Conservation (phyloP, 1,284 basidiomycete species). For the Sanguinoderma infundibulare region DNA sequence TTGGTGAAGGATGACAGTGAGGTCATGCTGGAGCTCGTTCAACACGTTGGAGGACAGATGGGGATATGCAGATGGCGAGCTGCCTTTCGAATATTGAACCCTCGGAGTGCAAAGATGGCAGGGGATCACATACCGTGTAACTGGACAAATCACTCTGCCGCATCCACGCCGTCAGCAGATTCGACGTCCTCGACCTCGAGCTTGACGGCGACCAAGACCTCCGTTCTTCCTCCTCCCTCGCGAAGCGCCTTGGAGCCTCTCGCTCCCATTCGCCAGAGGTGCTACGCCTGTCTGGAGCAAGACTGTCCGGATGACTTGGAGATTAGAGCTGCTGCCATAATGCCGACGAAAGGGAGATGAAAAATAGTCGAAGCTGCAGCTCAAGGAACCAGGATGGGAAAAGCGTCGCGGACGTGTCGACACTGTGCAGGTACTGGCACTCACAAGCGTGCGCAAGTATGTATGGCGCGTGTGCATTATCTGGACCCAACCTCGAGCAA, state of each 20-base stretch:
- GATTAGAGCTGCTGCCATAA: constrained; percentile 42
- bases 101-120: not conserved
- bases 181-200: constrained; percentile 69
- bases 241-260: constrained; percentile 60
- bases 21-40: constrained; percentile 75
- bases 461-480: too few relatives aligned
- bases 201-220: constrained; percentile 66
- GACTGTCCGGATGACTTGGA: constrained; percentile 73
- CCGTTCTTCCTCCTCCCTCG: constrained; percentile 22
- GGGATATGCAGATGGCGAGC: constrained; percentile 80
- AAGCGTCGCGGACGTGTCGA: not conserved
- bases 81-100: constrained; percentile 47
- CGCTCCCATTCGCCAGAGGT: constrained; percentile 81
- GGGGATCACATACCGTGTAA: constrained; percentile 74
- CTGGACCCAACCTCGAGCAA: too few relatives aligned
- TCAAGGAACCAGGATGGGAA: too few relatives aligned
- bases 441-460: too few relatives aligned
- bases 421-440: too few relatives aligned
- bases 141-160: constrained; percentile 64
- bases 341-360: too few relatives aligned
- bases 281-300: constrained; percentile 74
- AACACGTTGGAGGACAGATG: constrained; percentile 39
- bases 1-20: constrained; percentile 60
- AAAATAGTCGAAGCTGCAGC: too few relatives aligned
- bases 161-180: constrained; percentile 50